Conservation (phyloP, 306 rosid species). For the Purshia tridentata region DNA sequence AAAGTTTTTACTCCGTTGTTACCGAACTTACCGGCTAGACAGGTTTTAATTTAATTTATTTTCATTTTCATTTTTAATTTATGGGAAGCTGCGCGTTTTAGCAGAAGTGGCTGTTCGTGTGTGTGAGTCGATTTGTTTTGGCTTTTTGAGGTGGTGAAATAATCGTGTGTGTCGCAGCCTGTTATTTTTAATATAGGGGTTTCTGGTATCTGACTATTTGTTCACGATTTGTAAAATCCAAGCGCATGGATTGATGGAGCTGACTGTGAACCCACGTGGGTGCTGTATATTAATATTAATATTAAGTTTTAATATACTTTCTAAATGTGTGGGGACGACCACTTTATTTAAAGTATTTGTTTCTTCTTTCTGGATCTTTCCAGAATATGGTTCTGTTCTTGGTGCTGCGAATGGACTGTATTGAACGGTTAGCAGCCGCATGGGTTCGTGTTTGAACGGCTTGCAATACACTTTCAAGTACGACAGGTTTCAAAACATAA, state of each 20-base stretch:
- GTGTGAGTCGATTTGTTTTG: background rate
- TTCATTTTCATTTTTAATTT: slow-evolving; percentile 11
- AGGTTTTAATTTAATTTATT: slow-evolving; percentile 27
- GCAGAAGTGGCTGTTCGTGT: slow-evolving; percentile 9
- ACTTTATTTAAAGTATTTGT: slow-evolving; percentile 6
- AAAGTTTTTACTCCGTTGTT: slow-evolving; percentile 14
- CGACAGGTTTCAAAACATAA: too few relatives aligned
- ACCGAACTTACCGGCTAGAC: too few relatives aligned
- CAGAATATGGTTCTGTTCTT: slow-evolving; percentile 21
- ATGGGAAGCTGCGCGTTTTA: slow-evolving; percentile 32
- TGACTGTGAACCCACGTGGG: slow-evolving; percentile 32
- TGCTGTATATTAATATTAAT: background rate
- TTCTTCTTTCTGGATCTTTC: slow-evolving; percentile 10
- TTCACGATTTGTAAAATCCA: background rate
- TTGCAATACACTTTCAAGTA: too few relatives aligned
- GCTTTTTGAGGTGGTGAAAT: too few relatives aligned
- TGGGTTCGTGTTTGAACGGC: too few relatives aligned
- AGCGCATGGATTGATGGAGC: slow-evolving; percentile 17
- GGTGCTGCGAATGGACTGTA: slow-evolving; percentile 33
- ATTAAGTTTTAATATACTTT: background rate
- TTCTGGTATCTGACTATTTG: slow-evolving; percentile 10
- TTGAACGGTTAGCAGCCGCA: too few relatives aligned
- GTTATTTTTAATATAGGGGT: background rate
- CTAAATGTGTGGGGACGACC: slow-evolving; percentile 27
- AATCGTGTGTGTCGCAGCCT: slow-evolving; percentile 3